phyloP scores from a whole-genome alignment of 169 alveolate species.

The Eimeria falciformis region DNA sequence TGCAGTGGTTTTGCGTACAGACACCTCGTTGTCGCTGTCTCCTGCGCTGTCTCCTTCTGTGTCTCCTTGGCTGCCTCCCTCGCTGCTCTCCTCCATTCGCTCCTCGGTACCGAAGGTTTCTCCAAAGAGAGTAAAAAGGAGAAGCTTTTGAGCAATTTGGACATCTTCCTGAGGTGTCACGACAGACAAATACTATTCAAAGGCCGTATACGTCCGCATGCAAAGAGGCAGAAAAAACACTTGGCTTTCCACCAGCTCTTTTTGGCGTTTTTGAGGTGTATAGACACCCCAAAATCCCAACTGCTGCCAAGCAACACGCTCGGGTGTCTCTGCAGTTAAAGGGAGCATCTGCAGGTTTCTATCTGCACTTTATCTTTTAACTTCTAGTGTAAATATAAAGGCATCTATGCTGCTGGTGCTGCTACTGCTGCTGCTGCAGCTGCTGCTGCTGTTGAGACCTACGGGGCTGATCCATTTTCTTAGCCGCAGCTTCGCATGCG shows the following conservation, averaged over 20 bases:
- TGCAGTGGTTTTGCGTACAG: neutral
- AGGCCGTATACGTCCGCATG: no score
- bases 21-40: neutral
- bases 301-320: neutral
- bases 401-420: no score
- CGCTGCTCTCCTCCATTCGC: slow-evolving; percentile 50
- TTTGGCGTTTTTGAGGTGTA: no score
- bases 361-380: no score
- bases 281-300: neutral
- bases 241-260: no score
- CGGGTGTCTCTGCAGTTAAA: neutral
- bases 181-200: neutral
- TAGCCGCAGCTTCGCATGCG: slow-evolving; percentile 90
- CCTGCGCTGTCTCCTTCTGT: slow-evolving; percentile 62
- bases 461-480: slow-evolving; percentile 85
- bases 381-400: no score
- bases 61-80: neutral
- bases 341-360: no score
- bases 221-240: no score
- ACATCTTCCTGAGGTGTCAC: slow-evolving; percentile 69
- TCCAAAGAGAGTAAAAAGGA: slow-evolving; percentile 52
- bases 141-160: slow-evolving; percentile 19
- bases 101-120: neutral
- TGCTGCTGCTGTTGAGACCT: slow-evolving; percentile 8
- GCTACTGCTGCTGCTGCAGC: neutral